Evolutionary conservation across 768 basidiomycete species (phyloP).

Genomic region (Rhodotorula sphaerocarpa): DNA sequence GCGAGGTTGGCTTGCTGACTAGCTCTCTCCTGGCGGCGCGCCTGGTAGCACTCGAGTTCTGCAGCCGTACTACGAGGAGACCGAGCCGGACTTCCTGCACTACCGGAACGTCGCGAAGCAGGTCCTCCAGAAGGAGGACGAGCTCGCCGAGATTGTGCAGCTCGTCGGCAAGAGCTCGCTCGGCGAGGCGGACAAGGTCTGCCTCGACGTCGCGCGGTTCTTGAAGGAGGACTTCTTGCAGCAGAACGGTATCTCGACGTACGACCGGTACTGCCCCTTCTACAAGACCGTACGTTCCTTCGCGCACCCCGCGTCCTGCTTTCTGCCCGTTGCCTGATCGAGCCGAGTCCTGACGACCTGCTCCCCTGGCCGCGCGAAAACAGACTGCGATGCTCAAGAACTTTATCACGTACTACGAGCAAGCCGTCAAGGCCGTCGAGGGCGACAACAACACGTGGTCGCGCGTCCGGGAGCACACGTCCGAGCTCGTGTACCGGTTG

Average conservation of each 20-base stretch:
- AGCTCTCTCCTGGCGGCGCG: too few relatives aligned
- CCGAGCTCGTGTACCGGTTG: conserved; percentile 90
- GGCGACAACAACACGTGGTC: conserved; percentile 74
- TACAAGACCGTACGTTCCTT: conserved; percentile 68
- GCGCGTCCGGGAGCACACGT: conserved; percentile 74
- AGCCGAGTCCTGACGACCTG: neutral
- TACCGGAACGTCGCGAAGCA: conserved; percentile 86
- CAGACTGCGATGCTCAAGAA: conserved; percentile 80
- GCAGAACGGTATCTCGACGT: conserved; percentile 98
- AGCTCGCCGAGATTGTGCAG: conserved; percentile 96
- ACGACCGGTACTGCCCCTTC: conserved; percentile 95
- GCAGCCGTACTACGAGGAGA: conserved; percentile 71
- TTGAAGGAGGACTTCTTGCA: conserved; percentile 95
- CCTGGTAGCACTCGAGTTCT: conserved; percentile 35
- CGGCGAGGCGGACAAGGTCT: conserved; percentile 96
- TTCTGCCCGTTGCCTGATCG: neutral
- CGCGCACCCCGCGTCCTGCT: neutral
- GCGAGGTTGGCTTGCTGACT: neutral
- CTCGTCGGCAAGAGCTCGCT: conserved; percentile 98
- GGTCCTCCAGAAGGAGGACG: conserved; percentile 96
- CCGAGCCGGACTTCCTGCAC: conserved; percentile 90
- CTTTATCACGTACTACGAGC: conserved; percentile 87
- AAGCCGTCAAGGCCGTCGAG: conserved; percentile 74
- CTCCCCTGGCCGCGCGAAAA: neutral
- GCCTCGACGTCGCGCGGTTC: conserved; percentile 91